Evolutionary conservation across 2,329 filamentous ascomycete species (phyloP).

Genomic region (Aspergillus luchuensis): DNA sequence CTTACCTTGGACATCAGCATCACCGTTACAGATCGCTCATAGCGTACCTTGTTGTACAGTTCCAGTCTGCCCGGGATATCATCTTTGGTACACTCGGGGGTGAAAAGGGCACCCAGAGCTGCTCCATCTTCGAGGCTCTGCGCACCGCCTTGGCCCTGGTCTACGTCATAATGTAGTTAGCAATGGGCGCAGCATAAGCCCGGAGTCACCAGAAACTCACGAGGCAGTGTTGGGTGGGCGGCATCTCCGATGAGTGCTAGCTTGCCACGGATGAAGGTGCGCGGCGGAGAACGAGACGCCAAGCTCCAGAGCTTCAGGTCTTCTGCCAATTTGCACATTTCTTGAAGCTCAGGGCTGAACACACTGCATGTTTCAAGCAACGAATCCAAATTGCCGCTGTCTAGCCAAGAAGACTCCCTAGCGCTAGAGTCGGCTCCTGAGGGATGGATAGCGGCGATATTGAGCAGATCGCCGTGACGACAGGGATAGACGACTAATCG

Average conservation of each 20-base stretch:
- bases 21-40: conserved; percentile 24
- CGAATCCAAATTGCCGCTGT: conserved; percentile 8
- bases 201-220: conserved; percentile 1
- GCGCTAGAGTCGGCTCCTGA: neutral
- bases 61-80: conserved; percentile 17
- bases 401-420: conserved; percentile 11
- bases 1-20: conserved; percentile 24
- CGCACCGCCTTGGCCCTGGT: conserved; percentile 45
- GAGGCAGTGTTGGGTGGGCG: conserved; percentile 25
- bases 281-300: conserved; percentile 14
- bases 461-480: conserved; percentile 16
- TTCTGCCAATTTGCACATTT: conserved; percentile 20
- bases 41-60: conserved; percentile 21
- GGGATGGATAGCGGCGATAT: conserved; percentile 18
- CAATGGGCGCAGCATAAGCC: neutral
- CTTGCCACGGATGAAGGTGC: conserved; percentile 20
- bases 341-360: conserved; percentile 16
- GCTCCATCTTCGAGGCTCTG: conserved; percentile 43
- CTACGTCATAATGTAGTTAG: conserved; percentile 20
- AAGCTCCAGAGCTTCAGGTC: conserved; percentile 26
- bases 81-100: conserved; percentile 17
- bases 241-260: conserved; percentile 26
- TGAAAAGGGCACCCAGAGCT: conserved; percentile 35
- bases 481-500: conserved; percentile 32
- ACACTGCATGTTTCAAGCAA: conserved; percentile 11